These are phyloP conservation scores for Huntiella bhutanensis DNA, from an alignment of 2,329 filamentous ascomycete genomes.

Conservation along the genomic window DNA sequence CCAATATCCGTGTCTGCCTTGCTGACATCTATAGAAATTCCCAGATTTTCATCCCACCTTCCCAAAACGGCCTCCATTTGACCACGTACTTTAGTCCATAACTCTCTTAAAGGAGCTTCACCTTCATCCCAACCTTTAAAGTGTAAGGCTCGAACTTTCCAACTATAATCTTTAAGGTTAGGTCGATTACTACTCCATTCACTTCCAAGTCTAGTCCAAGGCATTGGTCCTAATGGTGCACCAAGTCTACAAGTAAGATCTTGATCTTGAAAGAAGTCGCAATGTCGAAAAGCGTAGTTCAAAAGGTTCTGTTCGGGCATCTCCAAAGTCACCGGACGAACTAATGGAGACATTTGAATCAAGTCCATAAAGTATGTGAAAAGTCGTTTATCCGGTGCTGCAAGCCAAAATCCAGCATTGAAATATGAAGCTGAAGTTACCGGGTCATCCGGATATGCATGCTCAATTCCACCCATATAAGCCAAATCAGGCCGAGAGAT, in stretches of 20 bases:
- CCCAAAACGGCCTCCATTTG: not conserved
- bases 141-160: slow-evolving; percentile 8
- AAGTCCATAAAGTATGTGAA: slow-evolving; percentile 21
- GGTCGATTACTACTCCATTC: slow-evolving; percentile 10
- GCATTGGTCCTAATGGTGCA: slow-evolving; percentile 9
- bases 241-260: slow-evolving; percentile 4
- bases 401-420: slow-evolving; percentile 24
- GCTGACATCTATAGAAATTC: not conserved
- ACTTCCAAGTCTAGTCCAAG: slow-evolving; percentile 6
- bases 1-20: not conserved
- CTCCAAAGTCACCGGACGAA: slow-evolving; percentile 20
- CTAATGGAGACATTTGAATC: slow-evolving; percentile 16
- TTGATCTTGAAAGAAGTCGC: slow-evolving; percentile 10
- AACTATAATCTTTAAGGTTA: slow-evolving; percentile 5
- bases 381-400: slow-evolving; percentile 20
- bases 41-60: not conserved
- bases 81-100: slow-evolving; percentile 5
- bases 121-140: slow-evolving; percentile 10
- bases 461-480: slow-evolving; percentile 16
- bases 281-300: slow-evolving; percentile 23
- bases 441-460: slow-evolving; percentile 19
- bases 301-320: slow-evolving; percentile 25
- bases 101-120: not conserved
- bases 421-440: slow-evolving; percentile 16
- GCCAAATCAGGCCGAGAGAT: slow-evolving; percentile 19